Conservation (phyloP, 1,284 basidiomycete genomes). For the Ceratobasidium sp. region DNA sequence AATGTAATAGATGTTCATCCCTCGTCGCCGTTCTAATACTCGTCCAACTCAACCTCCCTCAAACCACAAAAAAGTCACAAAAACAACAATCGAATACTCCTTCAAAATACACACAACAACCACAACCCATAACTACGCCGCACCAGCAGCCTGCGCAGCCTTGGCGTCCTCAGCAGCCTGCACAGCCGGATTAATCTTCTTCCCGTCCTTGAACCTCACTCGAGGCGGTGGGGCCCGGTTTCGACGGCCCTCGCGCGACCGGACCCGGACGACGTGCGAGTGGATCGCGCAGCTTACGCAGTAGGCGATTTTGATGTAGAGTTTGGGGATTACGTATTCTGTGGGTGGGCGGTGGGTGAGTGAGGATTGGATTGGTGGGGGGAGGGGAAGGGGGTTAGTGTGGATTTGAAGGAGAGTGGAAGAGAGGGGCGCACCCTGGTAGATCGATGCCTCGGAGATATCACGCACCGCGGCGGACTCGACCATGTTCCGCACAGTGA, state of each 20-base stretch:
- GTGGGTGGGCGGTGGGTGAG: conserved; percentile 50
- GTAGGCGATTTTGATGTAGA: conserved; percentile 99
- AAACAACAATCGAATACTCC: background rate
- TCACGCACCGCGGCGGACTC: conserved; percentile 98
- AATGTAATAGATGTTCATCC: conserved; percentile 10
- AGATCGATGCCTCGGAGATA: conserved; percentile 96
- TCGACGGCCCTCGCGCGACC: conserved; percentile 92
- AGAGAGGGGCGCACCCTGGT: conserved; percentile 79
- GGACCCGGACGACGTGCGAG: conserved; percentile 98
- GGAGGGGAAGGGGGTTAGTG: background rate
- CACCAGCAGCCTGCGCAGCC: conserved; percentile 19
- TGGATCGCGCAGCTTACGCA: conserved; percentile 99
- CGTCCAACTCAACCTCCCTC: background rate
- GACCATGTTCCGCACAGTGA: conserved; percentile 99
- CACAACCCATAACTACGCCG: background rate
- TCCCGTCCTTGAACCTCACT: conserved; percentile 97
- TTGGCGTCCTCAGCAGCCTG: conserved; percentile 69
- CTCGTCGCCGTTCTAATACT: background rate
- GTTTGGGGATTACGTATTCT: conserved; percentile 98
- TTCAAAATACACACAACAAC: background rate
- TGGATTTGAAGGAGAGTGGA: no score
- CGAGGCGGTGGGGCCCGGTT: conserved; percentile 97
- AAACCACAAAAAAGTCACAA: background rate
- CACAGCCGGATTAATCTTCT: conserved; percentile 92
- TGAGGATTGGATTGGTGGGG: no score